Evolutionary conservation across 2,329 filamentous ascomycete species (phyloP), one percentile per base, ranked within the genome.

Genomic region (Neonectria faginata): DNA sequence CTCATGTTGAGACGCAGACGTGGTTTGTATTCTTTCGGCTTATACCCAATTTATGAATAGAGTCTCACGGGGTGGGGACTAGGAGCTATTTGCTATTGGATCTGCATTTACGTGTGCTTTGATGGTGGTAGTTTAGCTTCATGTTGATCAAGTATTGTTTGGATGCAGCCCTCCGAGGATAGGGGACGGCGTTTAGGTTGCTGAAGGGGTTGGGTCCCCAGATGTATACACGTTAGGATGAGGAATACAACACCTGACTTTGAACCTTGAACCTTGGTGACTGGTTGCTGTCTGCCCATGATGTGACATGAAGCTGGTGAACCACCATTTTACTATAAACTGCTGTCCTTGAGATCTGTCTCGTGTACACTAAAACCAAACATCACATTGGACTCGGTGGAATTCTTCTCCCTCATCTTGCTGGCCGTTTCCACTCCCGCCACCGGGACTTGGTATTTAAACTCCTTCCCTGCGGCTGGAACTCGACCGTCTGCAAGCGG

Each of bases 401-500:
- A 58, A 18, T 76, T 74, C 22, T 73, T 69, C 44, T 78, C 73
- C 7, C 70, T 65, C 72, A 79, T 69, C 69, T 80, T 80, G 0
- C 63, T 50, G 1, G 77, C 75, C 6, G 76, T 74, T 12, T 79
- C 77, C 4, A 69, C 27, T 0, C 78, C 78, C 0, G 68, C 68
- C 0, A 79, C 78, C 0, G 78, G 78, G 3, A 79, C 73, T 1
- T 67, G 69, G 31, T 77, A 79, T 60, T 79, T 74, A 2, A 74
- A 67, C 5, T 50, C 45, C 14, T 60, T 54, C 2, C 60, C 51
- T 12, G 75, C 70, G 61, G 41, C 69, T 73, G 14, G 80, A 27
- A 45, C 44, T 2, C 42, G 63, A 0, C 71, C 82, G 6, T 77
- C 79, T 0, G 81, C 77, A 0, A 89, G 67, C 0, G 82, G 68